Evolutionary conservation across 441 rosid species (phyloP), one percentile per base, ranked within the genome.

Genomic region (Breynia disticha): DNA sequence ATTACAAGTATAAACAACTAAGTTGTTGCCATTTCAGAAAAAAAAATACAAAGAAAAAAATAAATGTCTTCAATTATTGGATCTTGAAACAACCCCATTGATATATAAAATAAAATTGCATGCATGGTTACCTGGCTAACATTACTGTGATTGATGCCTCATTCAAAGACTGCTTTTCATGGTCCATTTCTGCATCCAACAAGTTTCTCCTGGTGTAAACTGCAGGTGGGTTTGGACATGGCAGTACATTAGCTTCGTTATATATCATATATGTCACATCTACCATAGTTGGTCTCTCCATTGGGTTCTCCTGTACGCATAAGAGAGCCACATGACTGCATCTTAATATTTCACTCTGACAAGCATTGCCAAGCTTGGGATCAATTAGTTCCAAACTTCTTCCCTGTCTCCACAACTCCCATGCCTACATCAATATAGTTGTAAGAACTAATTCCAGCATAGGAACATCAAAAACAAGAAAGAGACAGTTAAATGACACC

Each of bases 191-290:
- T 53, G 61, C 50, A 12, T 11, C 43, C 62, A 15, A 51, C 19
- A 61, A 15, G 19, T 67, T 54, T 14, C 71, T 61, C 39, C 46
- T 62, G 17, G 48, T 67, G 54, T 55, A 67, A 63, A 67, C 61
- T 14, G 56, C 71, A 5, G 71, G 66, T 49, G 61, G 58, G 56
- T 67, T 67, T 14, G 71, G 71, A 11, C 4, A 43, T 39, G 71
- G 63, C 58, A 61, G 52, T 16, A 24, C 32, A 18, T 28, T 11
- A 15, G 44, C 50, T 19, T 61, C 59, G 42, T 54, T 56, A 3
- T 54, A 48, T 39, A 67, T 35, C 59, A 67, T 57, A 51, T 52
- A 46, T 22, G 57, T 59, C 0, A 47, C 59, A 3, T 51, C 37
- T 5, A 57, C 47, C 56, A 57, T 61, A 42, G 28, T 61, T 11